phyloP scores from a whole-genome alignment of 495 filamentous ascomycete species.

The Mytilinidion resinicola region DNA sequence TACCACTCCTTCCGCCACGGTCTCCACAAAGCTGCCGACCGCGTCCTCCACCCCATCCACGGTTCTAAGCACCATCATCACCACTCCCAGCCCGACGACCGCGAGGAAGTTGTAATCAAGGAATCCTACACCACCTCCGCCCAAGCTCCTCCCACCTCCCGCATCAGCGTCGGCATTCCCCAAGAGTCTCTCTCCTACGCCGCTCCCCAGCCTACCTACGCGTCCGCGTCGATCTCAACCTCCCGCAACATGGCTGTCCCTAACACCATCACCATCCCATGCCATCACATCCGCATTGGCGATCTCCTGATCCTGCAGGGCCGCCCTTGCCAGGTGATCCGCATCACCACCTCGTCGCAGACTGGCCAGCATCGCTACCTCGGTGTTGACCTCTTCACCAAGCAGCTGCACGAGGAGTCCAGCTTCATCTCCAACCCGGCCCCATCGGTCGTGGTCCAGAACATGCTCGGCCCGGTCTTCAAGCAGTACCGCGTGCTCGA shows the following conservation, averaged over 20 bases:
- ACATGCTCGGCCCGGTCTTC: conserved; percentile 99
- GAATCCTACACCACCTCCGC: conserved; percentile 34
- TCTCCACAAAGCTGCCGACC: conserved; percentile 76
- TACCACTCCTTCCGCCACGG: conserved; percentile 92
- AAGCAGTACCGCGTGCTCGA: conserved; percentile 99
- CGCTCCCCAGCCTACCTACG: conserved; percentile 13
- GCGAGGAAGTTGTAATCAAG: conserved; percentile 36
- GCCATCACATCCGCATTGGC: conserved; percentile 98
- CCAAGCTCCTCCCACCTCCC: conserved; percentile 14
- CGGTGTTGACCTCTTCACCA: conserved; percentile 99
- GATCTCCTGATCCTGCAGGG: conserved; percentile 98
- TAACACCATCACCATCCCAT: conserved; percentile 95
- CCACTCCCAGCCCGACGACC: conserved; percentile 28
- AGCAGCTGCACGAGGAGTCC: conserved; percentile 98
- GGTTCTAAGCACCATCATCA: conserved; percentile 49
- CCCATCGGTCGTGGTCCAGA: conserved; percentile 95
- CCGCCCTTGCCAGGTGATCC: conserved; percentile 99
- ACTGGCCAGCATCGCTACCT: conserved; percentile 99
- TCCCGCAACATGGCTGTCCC: conserved; percentile 38
- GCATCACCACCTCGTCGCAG: conserved; percentile 95
- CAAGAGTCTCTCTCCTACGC: conserved; percentile 2
- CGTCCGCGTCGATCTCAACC: neutral
- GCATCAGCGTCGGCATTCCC: too few relatives aligned
- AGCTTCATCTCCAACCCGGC: conserved; percentile 95
- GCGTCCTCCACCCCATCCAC: conserved; percentile 63